Evolutionary conservation across 208 protist genomes (phyloP).

Genomic region (Vickermania ingenoplastis): DNA sequence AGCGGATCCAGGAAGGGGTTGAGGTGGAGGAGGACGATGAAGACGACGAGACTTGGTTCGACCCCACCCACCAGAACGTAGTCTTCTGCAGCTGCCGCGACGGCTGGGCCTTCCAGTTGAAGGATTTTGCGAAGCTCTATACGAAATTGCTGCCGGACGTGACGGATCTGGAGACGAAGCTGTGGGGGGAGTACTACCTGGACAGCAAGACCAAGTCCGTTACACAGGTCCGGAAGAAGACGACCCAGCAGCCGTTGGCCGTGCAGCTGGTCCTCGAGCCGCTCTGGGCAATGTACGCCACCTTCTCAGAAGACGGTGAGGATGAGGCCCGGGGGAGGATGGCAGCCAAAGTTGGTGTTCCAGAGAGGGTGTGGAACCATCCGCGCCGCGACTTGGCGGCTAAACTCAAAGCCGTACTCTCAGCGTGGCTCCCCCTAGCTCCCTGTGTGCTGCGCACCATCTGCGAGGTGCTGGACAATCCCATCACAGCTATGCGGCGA

Average conservation of each 20-base stretch:
- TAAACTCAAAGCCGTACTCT: slow-evolving; percentile 84
- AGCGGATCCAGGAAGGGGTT: slow-evolving; percentile 50
- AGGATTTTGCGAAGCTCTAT: slow-evolving; percentile 90
- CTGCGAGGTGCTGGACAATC: slow-evolving; percentile 79
- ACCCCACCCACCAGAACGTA: slow-evolving; percentile 95
- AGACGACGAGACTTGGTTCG: slow-evolving; percentile 92
- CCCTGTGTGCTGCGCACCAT: slow-evolving; percentile 83
- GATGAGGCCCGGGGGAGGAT: slow-evolving; percentile 66
- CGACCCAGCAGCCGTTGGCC: slow-evolving; percentile 86
- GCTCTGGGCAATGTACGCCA: slow-evolving; percentile 93
- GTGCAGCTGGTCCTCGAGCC: slow-evolving; percentile 95
- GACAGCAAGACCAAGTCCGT: slow-evolving; percentile 92
- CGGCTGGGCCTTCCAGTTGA: slow-evolving; percentile 85
- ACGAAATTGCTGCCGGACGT: slow-evolving; percentile 73
- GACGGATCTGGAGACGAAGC: slow-evolving; percentile 51
- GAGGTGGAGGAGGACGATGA: slow-evolving; percentile 71
- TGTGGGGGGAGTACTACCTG: slow-evolving; percentile 97
- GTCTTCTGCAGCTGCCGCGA: slow-evolving; percentile 95
- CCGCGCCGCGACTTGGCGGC: slow-evolving; percentile 39
- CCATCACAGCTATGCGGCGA: slow-evolving; percentile 72
- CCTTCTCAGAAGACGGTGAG: slow-evolving; percentile 54
- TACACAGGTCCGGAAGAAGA: slow-evolving; percentile 39
- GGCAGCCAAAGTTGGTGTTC: slow-evolving; percentile 51
- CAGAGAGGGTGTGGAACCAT: slow-evolving; percentile 70
- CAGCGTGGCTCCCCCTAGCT: slow-evolving; percentile 92